Conservation (phyloP, 2,329 filamentous ascomycete genomes). For the Cladosporium cucumerinum region DNA sequence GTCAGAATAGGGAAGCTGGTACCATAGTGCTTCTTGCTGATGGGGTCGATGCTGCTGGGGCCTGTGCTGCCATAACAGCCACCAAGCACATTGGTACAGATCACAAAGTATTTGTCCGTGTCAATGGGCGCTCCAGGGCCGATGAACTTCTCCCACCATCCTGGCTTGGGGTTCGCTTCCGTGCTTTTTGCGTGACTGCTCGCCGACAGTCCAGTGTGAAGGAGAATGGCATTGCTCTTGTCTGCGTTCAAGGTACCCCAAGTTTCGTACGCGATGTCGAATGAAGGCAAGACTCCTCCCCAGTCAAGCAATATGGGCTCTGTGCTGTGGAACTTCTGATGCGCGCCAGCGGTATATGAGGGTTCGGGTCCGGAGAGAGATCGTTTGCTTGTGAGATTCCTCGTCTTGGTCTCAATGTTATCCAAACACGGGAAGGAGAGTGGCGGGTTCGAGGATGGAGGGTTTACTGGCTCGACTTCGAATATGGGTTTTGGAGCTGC, state of each 20-base stretch:
- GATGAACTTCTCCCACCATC: slow-evolving; percentile 99
- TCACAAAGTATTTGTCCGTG: slow-evolving; percentile 85
- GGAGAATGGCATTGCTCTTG: slow-evolving; percentile 81
- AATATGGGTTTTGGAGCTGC: slow-evolving; percentile 27
- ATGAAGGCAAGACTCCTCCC: slow-evolving; percentile 86
- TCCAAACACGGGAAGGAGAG: slow-evolving; percentile 90
- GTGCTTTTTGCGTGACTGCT: slow-evolving; percentile 96
- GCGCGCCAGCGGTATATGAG: slow-evolving; percentile 87
- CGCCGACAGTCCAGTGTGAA: slow-evolving; percentile 94
- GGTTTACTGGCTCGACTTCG: slow-evolving; percentile 26
- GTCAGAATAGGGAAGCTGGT: slow-evolving; percentile 95
- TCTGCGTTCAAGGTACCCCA: slow-evolving; percentile 81
- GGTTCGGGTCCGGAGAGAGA: slow-evolving; percentile 78
- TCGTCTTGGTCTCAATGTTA: slow-evolving; percentile 70
- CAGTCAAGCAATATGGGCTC: slow-evolving; percentile 83
- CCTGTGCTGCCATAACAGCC: slow-evolving; percentile 96
- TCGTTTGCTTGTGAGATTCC: slow-evolving; percentile 65
- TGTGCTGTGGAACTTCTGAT: slow-evolving; percentile 69
- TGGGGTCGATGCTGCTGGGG: slow-evolving; percentile 81
- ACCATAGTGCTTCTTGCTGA: slow-evolving; percentile 82
- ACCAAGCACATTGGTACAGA: slow-evolving; percentile 95
- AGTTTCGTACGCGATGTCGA: slow-evolving; percentile 87
- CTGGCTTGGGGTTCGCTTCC: slow-evolving; percentile 76
- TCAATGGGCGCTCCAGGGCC: slow-evolving; percentile 81
- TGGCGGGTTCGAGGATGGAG: slow-evolving; percentile 67